phyloP scores from a whole-genome alignment of 257 asterid species.

The Lithospermum erythrorhizon region DNA sequence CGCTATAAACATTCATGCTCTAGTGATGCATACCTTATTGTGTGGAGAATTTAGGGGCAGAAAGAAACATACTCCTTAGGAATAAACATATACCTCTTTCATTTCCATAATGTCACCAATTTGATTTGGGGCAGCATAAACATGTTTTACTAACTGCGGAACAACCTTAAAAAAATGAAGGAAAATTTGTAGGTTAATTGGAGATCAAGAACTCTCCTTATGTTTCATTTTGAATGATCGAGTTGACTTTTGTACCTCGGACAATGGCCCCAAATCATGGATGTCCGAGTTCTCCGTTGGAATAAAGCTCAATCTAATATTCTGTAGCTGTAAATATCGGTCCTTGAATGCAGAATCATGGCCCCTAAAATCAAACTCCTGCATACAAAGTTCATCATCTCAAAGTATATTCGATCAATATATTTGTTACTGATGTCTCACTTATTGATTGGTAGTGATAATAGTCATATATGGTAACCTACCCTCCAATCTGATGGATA shows the following conservation, averaged over 20 bases:
- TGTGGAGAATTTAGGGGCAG: too few relatives aligned
- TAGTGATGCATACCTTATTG: neutral
- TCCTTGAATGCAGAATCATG: slow-evolving; percentile 94
- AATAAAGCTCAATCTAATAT: slow-evolving; percentile 66
- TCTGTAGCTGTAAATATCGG: slow-evolving; percentile 69
- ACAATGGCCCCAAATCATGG: slow-evolving; percentile 71
- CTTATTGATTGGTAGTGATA: neutral
- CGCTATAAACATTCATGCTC: neutral
- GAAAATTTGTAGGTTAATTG: slow-evolving; percentile 3
- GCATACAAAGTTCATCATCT: slow-evolving; percentile 11
- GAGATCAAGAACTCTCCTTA: neutral
- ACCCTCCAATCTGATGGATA: slow-evolving; percentile 96
- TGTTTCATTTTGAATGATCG: neutral
- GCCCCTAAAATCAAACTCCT: slow-evolving; percentile 72
- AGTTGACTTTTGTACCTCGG: slow-evolving; percentile 35
- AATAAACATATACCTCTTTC: slow-evolving; percentile 50
- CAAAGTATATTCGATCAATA: neutral
- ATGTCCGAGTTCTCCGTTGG: slow-evolving; percentile 73
- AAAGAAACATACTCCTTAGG: too few relatives aligned
- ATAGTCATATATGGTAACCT: slow-evolving; percentile 2
- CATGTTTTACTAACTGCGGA: slow-evolving; percentile 37
- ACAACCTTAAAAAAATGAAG: slow-evolving; percentile 33
- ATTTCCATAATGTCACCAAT: slow-evolving; percentile 41
- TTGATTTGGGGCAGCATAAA: slow-evolving; percentile 78
- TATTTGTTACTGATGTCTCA: neutral